Conservation (phyloP, 768 basidiomycete genomes). For the Strobilomyces confusus region DNA sequence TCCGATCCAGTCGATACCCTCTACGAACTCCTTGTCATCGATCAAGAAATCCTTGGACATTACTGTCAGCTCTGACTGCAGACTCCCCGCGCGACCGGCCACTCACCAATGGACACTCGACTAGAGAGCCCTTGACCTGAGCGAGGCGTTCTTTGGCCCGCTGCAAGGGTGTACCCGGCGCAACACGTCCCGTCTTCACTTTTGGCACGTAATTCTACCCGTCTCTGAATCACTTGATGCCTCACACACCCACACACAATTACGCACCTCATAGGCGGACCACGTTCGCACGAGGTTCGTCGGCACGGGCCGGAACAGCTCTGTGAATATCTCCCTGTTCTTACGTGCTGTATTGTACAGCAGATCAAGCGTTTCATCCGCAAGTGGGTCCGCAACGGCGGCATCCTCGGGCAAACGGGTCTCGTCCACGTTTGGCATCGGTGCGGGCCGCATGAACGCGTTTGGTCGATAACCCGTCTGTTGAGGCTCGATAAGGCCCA, state of each 20-base stretch:
- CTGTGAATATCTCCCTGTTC: slow-evolving; percentile 84
- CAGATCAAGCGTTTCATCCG: slow-evolving; percentile 52
- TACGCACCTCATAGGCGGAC: slow-evolving; percentile 67
- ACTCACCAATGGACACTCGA: slow-evolving; percentile 69
- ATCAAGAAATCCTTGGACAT: slow-evolving; percentile 75
- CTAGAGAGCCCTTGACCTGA: slow-evolving; percentile 66
- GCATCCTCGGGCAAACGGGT: slow-evolving; percentile 53
- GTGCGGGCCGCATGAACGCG: slow-evolving; percentile 78
- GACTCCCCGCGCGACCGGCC: not conserved
- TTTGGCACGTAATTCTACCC: slow-evolving; percentile 71
- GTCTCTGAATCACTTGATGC: slow-evolving; percentile 6
- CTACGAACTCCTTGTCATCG: slow-evolving; percentile 68
- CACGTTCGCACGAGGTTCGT: slow-evolving; percentile 78
- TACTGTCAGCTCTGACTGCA: slow-evolving; percentile 5
- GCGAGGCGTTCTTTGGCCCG: slow-evolving; percentile 74
- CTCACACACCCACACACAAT: slow-evolving; percentile 18
- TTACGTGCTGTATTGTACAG: slow-evolving; percentile 68
- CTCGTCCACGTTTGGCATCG: slow-evolving; percentile 65
- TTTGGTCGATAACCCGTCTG: slow-evolving; percentile 34
- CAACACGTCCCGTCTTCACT: slow-evolving; percentile 78
- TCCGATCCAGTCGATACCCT: slow-evolving; percentile 67
- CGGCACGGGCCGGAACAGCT: slow-evolving; percentile 83
- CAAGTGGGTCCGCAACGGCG: slow-evolving; percentile 75
- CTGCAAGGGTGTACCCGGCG: slow-evolving; percentile 57
- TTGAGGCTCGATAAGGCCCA: slow-evolving; percentile 83